Evolutionary conservation across 164 flowering plant species (phyloP).

Genomic region (Tinospora cordifolia): DNA sequence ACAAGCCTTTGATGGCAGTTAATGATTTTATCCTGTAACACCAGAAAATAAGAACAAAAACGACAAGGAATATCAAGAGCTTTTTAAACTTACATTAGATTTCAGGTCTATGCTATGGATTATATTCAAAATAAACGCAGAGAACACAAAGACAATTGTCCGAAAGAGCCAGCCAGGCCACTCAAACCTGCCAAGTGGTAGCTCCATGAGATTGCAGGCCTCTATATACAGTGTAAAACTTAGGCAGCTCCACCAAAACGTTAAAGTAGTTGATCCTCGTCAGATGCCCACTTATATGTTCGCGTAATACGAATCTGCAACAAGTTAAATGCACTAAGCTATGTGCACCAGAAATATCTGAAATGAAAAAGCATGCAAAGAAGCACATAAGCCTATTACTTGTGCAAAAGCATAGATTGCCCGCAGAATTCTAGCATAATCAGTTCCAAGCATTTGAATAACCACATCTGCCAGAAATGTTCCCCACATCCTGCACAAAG

Average conservation of each 20-base stretch:
- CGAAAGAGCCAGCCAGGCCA: background rate
- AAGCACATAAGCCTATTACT: constrained; percentile 31
- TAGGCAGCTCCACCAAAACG: background rate
- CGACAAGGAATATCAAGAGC: background rate
- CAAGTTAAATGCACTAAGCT: background rate
- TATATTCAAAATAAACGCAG: background rate
- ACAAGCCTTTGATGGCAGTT: background rate
- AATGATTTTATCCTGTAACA: background rate
- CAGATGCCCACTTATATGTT: constrained; percentile 38
- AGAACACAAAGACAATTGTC: background rate
- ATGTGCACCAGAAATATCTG: background rate
- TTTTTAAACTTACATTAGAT: background rate
- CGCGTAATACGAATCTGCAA: constrained; percentile 61
- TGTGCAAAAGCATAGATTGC: constrained; percentile 93
- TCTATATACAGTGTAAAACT: background rate
- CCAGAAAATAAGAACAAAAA: background rate
- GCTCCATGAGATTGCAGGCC: background rate
- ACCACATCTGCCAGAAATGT: constrained; percentile 85
- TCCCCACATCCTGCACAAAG: constrained; percentile 72
- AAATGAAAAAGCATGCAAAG: background rate
- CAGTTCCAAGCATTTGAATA: constrained; percentile 97
- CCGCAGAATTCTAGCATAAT: constrained; percentile 83
- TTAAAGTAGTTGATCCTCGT: constrained; percentile 9
- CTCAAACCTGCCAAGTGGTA: background rate
- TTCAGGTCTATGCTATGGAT: background rate